Evolutionary conservation across 179 eudicot genomes (phyloP), one percentile per base, ranked within the genome.

Genomic region (Carnegiea gigantea): DNA sequence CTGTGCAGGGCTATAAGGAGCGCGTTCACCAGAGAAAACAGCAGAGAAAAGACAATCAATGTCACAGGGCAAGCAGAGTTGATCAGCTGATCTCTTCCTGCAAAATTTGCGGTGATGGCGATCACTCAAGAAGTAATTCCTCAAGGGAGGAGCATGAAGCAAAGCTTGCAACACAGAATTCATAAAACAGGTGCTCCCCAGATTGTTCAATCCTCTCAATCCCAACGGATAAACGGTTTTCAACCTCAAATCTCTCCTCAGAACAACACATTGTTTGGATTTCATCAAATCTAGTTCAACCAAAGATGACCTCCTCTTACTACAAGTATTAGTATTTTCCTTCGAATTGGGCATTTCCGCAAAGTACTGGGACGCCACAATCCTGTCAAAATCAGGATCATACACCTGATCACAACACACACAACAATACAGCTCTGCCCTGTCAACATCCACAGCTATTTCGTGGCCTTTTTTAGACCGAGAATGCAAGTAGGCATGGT

Each of bases 131-230:
- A 90, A 90, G 79, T 86, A 88, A 77, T 90, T 90, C 85, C 88
- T 86, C 78, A 90, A 74, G 5, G 92, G 92, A 17, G 92, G 88
- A 24, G 92, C 86, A 82, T 90, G 92, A 48, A 90, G 75, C 85
- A 90, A 85, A n/a, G 90, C 92, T 68, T 90, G 92, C 77, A 90
- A 79, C 51, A 90, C 92, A 12, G 90, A 88, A 44, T 90, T 90
- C 92, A 90, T 90, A 74, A 88, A 90, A 85, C 92, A 90, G 67
- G 92, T 90, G 70, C 85, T 89, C 5, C 92, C 92, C 53, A 89
- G 54, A 84, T 89, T 89, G 44, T 89, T 88, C 82, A 90, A 84
- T 24, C 92, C 92, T 77, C 90, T 86, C 78, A 90, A 88, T 23
- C 92, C 90, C 78, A 84, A 73, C 0, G 90, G 88, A 75, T 73